Evolutionary conservation across 371 early-diverging fungal species (phyloP), one percentile per base, ranked within the genome.

Genomic region (Dinochytrium kinnereticum): DNA sequence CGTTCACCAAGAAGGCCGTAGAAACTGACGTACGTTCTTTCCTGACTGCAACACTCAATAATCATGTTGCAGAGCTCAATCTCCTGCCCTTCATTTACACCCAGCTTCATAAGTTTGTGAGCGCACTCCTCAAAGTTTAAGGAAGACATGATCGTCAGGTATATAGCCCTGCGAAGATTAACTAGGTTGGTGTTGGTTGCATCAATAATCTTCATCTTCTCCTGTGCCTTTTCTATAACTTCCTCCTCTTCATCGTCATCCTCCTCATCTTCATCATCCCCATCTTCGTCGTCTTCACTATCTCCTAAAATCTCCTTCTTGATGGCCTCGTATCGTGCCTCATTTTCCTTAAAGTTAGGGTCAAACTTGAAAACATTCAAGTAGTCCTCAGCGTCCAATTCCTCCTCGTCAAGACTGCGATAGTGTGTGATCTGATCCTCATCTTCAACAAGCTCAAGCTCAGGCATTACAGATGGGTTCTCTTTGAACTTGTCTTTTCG

Each of bases 11-110:
- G 90, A 0, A 96, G 81, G 2, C 98, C 98, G 77, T 92, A 98
- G 73, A 94, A 97, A 72, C 89, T 93, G 69, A 93, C 91, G 81
- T 95, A 98, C 0, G 96, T 96, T 26, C 96, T 90, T 78, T 98
- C 98, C 81, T 98, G 96, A 21, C 93, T 90, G 77, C 96, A 96
- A 86, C 98, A 96, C 78, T 98, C 98, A 71, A 97, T 93, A 39
- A 98, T 88, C 98, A 98, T 98, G 78, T 94, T 94, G 81, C 91
- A 91, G 51, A 98, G 81, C 81, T 96, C 98, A 68, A 92, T 88
- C 88, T 96, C 94, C 71, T 95, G 92, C 59, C 93, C 96, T 67
- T 90, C 90, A 59, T 88, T 90, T 37, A 98, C 88, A 64, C 91
- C 80, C 26, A 98, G 81, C 70, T 92, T 90, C 88, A 98, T 87